These are phyloP conservation scores for Leccinum angustisporum DNA, from an alignment of 1,284 basidiomycete genomes.

Conservation along the genomic window DNA sequence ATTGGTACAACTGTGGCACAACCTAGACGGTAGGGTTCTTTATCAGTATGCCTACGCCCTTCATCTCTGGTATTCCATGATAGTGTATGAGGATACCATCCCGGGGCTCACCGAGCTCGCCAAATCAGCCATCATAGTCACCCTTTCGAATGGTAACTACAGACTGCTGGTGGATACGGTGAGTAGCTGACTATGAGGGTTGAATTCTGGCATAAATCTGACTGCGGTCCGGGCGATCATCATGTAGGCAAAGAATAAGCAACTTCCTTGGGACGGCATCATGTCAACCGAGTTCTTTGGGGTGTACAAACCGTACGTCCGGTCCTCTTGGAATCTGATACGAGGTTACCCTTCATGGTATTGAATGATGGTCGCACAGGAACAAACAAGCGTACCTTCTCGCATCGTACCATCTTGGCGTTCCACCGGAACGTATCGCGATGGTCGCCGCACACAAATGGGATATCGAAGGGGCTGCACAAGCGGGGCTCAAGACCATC, in stretches of 20 bases:
- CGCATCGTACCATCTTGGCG: constrained; percentile 48
- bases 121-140: constrained; percentile 48
- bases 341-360: background rate
- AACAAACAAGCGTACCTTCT: constrained; percentile 52
- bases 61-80: background rate
- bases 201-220: background rate
- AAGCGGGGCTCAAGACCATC: constrained; percentile 54
- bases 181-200: background rate
- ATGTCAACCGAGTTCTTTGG: constrained; percentile 59
- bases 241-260: constrained; percentile 53
- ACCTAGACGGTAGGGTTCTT: constrained; percentile 43
- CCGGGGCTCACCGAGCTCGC: constrained; percentile 51
- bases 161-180: constrained; percentile 62
- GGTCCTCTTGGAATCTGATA: background rate
- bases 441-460: constrained; percentile 66
- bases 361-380: constrained; percentile 31
- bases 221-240: background rate
- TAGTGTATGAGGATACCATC: constrained; percentile 58
- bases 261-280: constrained; percentile 62
- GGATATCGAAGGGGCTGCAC: constrained; percentile 55
- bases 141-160: constrained; percentile 65
- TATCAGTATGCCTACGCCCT: background rate
- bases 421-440: constrained; percentile 50
- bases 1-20: constrained; percentile 56
- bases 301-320: constrained; percentile 59